These are phyloP conservation scores for Malus hybrid DNA, from an alignment of 331 rosid species.

Conservation along the genomic window DNA sequence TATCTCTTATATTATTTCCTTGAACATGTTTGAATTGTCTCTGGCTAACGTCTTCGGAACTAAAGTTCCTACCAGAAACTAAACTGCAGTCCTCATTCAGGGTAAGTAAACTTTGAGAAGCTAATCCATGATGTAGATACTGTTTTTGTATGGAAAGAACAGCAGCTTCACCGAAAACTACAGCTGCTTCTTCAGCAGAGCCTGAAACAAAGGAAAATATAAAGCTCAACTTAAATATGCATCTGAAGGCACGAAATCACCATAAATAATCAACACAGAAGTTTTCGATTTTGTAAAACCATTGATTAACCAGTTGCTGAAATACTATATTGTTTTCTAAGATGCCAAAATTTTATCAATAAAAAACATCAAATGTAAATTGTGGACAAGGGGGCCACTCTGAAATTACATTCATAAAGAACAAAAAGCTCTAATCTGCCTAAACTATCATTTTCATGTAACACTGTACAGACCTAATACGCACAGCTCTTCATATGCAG, in stretches of 20 bases:
- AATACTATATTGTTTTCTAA: background rate
- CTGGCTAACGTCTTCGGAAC: conserved; percentile 59
- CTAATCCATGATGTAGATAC: conserved; percentile 44
- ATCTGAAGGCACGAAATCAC: background rate
- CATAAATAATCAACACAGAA: background rate
- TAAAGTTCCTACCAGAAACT: conserved; percentile 42
- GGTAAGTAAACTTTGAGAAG: conserved; percentile 39
- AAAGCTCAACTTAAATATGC: background rate
- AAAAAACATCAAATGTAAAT: background rate
- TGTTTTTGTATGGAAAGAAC: conserved; percentile 81
- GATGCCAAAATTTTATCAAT: background rate
- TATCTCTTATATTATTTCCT: conserved; percentile 59
- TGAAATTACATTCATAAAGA: background rate
- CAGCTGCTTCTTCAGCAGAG: conserved; percentile 90
- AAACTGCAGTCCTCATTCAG: conserved; percentile 50
- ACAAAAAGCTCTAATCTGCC: background rate
- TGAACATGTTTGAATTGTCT: conserved; percentile 65
- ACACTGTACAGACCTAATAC: conserved; percentile 61
- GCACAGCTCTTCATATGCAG: conserved; percentile 89
- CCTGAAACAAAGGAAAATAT: conserved; percentile 42
- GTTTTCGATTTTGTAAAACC: background rate
- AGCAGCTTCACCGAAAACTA: conserved; percentile 90
- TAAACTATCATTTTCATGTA: background rate
- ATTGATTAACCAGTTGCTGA: background rate
- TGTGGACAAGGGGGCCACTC: background rate